Base-by-base conservation (phyloP, 179 eudicot species). In the Silene vulgaris region DNA sequence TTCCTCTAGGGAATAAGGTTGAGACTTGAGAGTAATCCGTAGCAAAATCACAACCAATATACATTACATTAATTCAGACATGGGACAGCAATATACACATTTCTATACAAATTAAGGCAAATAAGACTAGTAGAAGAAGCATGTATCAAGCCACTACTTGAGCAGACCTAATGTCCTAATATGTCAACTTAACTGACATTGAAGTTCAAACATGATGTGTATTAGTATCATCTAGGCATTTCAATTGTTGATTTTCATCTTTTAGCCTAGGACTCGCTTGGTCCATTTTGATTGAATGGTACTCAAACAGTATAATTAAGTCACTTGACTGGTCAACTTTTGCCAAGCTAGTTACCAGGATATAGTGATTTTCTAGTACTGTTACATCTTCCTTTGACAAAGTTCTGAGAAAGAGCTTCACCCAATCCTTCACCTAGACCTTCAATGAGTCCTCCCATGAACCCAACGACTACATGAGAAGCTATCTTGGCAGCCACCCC, bases 341-440 rank as follows among this genome's bases (percentile, higher is more conserved):
- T 45, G 69, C 21, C n/a, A 11, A 7, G 65, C 16, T 32, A 30
- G 17, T 56, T 73, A 65, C 59, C 73, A 5, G 72, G 80, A 40
- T 64, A 65, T 16, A 60, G 13, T 3, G 79, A 72, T 16, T 45
- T 63, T 28, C 48, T 70, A 21, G 19, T 50, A 65, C 73, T 81
- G 43, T 63, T 75, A 32, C 85, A 75, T 28, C 75, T 80, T 23
- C 91, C 86, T 73, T 88, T 80, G 14, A 78, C 85, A 11, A 89
- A 75, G 70, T 81, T 82, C 78, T 94, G 92, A 62, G 90, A 77
- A 0, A 94, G 74, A 54, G 85, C 92, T 57, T 89, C 90, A 19
- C 94, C 98, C 37, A 94, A 83, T 2, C 96, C 91, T 84, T 94
- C 96, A 35, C 98, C 98, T 16, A 94, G 71, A 23, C 97, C 98